Percentiles rank a stretch among this genome's conserved stretches.
Evolutionary conservation across 2,329 filamentous ascomycete genomes (phyloP).

Genomic region (Sclerotiophoma versabilis): DNA sequence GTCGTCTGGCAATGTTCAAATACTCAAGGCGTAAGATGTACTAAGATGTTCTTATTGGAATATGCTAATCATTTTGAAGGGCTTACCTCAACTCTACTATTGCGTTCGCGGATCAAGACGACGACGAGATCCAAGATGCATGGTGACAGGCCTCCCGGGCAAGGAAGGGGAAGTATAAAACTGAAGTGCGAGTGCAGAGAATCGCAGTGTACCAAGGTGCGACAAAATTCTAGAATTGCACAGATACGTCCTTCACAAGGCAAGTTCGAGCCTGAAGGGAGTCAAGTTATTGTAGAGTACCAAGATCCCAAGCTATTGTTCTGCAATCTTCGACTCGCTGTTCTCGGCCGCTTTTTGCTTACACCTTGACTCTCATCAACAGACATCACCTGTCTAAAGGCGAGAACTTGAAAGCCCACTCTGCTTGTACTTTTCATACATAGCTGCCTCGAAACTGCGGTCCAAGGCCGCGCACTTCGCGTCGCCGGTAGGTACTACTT

Average conservation of each 20-base stretch:
- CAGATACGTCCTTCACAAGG: not conserved
- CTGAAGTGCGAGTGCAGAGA: too few species aligned
- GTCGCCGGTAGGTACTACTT: conserved; percentile 43
- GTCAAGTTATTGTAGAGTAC: too few species aligned
- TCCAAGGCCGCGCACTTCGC: conserved; percentile 20
- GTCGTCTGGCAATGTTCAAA: conserved; percentile 8
- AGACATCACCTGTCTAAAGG: conserved; percentile 1
- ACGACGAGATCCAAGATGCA: not conserved
- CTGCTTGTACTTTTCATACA: conserved; percentile 27
- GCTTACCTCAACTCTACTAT: not conserved
- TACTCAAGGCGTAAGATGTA: conserved; percentile 2
- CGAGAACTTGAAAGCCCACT: conserved; percentile 4
- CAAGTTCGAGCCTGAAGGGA: too few species aligned
- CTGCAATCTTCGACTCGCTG: too few species aligned
- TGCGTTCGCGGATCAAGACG: too few species aligned
- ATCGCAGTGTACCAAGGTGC: too few species aligned
- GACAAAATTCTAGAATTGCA: not conserved
- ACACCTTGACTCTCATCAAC: not conserved
- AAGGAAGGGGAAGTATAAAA: too few species aligned
- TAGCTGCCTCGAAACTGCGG: conserved; percentile 29
- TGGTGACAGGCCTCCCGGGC: not conserved
- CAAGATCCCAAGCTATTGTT: too few species aligned
- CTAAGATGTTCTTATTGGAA: too few species aligned
- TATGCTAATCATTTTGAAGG: not conserved
- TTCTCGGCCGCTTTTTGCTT: too few species aligned